A percentile compares a stretch with the other conserved stretches of the same genome.
These are phyloP conservation scores for Eimeria acervulina DNA, from an alignment of 169 alveolate genomes.

Conservation along the genomic window DNA sequence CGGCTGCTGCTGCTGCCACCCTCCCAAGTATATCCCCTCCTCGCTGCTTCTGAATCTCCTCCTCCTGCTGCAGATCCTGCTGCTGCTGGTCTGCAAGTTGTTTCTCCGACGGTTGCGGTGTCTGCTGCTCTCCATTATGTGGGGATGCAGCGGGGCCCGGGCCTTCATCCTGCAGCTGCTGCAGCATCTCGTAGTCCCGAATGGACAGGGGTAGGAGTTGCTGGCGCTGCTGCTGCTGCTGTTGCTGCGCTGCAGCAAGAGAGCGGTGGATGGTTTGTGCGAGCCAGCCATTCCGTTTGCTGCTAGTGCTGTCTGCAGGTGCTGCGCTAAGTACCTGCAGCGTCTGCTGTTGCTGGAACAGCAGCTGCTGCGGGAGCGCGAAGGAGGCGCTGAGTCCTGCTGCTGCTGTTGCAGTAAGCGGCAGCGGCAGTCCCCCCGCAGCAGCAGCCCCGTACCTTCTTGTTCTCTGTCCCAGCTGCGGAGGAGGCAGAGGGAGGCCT, in stretches of 20 bases:
- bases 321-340: constrained; percentile 18
- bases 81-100: too few species aligned
- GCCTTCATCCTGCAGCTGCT: constrained; percentile 16
- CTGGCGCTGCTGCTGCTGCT: constrained; percentile 39
- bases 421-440: neutral
- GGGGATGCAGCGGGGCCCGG: too few species aligned
- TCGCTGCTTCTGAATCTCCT: neutral
- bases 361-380: constrained; percentile 7
- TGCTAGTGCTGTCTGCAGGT: constrained; percentile 6
- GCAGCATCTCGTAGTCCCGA: constrained; percentile 49
- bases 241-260: neutral
- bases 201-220: constrained; percentile 34
- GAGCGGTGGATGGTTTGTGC: constrained; percentile 57
- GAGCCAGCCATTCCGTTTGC: constrained; percentile 69
- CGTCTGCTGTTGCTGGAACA: constrained; percentile 36
- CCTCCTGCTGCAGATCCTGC: neutral
- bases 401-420: neutral
- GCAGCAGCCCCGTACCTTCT: neutral
- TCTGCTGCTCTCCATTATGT: neutral
- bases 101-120: too few species aligned
- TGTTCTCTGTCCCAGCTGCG: neutral
- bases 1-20: constrained; percentile 21
- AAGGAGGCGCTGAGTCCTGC: constrained; percentile 7
- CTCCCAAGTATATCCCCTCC: neutral
- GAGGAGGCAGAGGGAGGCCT: neutral